phyloP scores from a whole-genome alignment of 441 rosid genomes.

The Erysimum pusillum region DNA sequence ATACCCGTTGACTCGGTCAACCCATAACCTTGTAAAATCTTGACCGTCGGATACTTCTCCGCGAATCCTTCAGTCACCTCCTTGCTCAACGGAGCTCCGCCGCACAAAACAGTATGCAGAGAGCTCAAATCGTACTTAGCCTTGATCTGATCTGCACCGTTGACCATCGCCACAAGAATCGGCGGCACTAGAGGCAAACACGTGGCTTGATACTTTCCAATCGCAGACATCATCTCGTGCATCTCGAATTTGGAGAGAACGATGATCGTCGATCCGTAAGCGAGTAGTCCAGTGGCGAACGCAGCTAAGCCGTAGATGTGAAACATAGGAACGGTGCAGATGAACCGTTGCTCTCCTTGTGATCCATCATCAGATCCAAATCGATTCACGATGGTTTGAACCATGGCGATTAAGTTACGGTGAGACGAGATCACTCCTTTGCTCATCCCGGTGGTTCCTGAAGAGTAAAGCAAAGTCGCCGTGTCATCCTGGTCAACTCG shows the following conservation, averaged over 20 bases:
- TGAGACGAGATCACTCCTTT: constrained; percentile 94
- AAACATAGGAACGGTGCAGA: constrained; percentile 96
- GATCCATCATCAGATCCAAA: constrained; percentile 52
- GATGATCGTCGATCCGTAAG: constrained; percentile 78
- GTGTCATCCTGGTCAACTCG: constrained; percentile 80
- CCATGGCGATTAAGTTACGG: constrained; percentile 83
- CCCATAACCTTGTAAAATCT: constrained; percentile 86
- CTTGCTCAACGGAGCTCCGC: constrained; percentile 93
- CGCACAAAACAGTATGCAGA: constrained; percentile 67
- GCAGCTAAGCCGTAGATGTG: constrained; percentile 90
- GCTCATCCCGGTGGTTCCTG: constrained; percentile 92
- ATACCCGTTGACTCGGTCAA: constrained; percentile 89
- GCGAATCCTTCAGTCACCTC: constrained; percentile 86
- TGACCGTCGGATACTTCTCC: constrained; percentile 69
- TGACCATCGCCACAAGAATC: constrained; percentile 80
- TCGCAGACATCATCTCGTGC: constrained; percentile 78
- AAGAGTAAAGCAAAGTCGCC: constrained; percentile 92
- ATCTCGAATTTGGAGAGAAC: constrained; percentile 88
- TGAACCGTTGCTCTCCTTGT: constrained; percentile 53
- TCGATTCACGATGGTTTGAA: constrained; percentile 63
- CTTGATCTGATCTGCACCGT: constrained; percentile 65
- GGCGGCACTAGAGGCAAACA: constrained; percentile 91
- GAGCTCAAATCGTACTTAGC: constrained; percentile 79
- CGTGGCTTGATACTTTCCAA: constrained; percentile 61
- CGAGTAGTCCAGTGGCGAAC: constrained; percentile 82